phyloP scores from a whole-genome alignment of 208 protist genomes.

The Acanthamoeba castellanii region DNA sequence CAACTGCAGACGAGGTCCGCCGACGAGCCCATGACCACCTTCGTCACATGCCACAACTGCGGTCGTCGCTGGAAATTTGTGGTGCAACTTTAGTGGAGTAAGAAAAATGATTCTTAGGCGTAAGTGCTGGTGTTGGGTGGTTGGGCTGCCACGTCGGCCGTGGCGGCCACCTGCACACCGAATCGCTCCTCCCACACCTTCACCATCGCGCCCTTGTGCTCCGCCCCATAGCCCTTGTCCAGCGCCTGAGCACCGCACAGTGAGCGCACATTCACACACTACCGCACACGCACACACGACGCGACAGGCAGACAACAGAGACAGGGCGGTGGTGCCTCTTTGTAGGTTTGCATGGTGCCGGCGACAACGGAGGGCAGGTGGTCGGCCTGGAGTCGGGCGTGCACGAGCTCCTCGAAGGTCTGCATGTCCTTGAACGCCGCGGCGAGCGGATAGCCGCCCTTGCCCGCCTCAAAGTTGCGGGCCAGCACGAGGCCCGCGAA shows the following conservation, averaged over 20 bases:
- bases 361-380: neutral
- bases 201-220: constrained; percentile 1
- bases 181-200: constrained; percentile 5
- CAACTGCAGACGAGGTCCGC: constrained; percentile 98
- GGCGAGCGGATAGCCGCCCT: neutral
- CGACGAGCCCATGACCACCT: constrained; percentile 98
- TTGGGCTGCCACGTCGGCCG: no score
- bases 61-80: constrained; percentile 92
- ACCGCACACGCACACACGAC: neutral
- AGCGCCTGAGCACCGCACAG: neutral
- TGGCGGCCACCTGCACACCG: neutral
- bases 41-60: constrained; percentile 96
- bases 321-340: neutral
- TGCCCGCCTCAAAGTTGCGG: constrained; percentile 2
- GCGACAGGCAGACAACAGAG: no score
- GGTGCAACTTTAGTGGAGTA: no score
- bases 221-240: neutral
- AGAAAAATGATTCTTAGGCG: neutral
- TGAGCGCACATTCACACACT: no score
- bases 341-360: neutral
- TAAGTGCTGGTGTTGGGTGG: neutral
- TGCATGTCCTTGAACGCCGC: constrained; percentile 6
- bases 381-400: neutral
- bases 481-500: neutral
- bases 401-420: neutral